These are phyloP conservation scores for Xerocomellus intermedius DNA, from an alignment of 768 basidiomycete genomes.

Conservation along the genomic window DNA sequence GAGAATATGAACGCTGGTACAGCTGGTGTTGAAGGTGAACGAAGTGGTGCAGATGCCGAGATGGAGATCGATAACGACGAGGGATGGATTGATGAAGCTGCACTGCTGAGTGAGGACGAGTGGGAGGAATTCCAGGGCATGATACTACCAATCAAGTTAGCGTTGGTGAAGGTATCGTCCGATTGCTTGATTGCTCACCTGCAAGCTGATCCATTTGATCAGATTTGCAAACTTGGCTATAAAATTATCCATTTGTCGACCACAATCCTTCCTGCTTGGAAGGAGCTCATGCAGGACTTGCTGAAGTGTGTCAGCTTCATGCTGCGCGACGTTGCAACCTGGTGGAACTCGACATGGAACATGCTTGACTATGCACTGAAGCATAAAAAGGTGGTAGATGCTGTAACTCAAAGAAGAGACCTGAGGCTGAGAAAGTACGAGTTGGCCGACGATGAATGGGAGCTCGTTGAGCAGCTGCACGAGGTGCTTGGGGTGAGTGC, in stretches of 20 bases:
- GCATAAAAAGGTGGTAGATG: conserved; percentile 23
- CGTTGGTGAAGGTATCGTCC: conserved; percentile 10
- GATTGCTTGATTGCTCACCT: neutral
- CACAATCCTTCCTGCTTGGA: conserved; percentile 20
- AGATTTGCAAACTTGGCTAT: conserved; percentile 24
- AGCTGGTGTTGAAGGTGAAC: neutral
- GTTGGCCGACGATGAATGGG: conserved; percentile 33
- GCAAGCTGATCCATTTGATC: neutral
- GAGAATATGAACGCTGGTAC: neutral
- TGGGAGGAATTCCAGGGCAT: neutral
- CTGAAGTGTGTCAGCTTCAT: too few species aligned
- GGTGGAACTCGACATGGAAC: too few species aligned
- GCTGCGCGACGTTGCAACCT: too few species aligned
- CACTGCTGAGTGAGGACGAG: conserved; percentile 12
- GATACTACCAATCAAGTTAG: conserved; percentile 22
- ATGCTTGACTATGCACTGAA: neutral
- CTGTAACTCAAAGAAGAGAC: conserved; percentile 6
- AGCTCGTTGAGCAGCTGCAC: conserved; percentile 29
- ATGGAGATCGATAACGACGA: conserved; percentile 10
- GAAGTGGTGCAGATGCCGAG: neutral
- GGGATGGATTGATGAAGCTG: conserved; percentile 28
- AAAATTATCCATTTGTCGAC: conserved; percentile 16
- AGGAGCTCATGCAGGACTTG: too few species aligned
- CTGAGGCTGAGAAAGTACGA: conserved; percentile 18
- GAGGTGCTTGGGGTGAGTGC: conserved; percentile 30